Percentiles rank a stretch among this genome's conserved stretches.
These are phyloP conservation scores for Thyridium curvatum DNA, from an alignment of 2,329 filamentous ascomycete genomes.

Conservation along the genomic window DNA sequence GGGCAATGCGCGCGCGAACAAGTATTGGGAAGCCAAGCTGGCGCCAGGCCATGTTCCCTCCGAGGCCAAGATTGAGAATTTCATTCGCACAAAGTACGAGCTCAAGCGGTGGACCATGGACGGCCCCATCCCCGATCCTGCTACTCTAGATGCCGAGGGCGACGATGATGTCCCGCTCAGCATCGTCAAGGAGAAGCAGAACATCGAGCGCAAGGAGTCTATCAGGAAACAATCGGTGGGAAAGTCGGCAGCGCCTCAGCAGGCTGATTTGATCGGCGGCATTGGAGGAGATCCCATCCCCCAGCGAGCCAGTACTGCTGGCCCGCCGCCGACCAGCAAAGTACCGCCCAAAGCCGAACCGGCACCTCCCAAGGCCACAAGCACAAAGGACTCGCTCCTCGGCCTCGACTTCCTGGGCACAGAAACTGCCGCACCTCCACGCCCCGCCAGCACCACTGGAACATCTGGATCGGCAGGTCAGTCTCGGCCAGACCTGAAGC, in stretches of 20 bases:
- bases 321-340: constrained; percentile 48
- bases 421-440: constrained; percentile 60
- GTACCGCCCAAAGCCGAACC: constrained; percentile 56
- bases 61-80: constrained; percentile 98
- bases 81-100: constrained; percentile 98
- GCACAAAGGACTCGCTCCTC: constrained; percentile 80
- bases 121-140: constrained; percentile 87
- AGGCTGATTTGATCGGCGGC: constrained; percentile 75
- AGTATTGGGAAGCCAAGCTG: constrained; percentile 97
- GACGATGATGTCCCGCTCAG: constrained; percentile 73
- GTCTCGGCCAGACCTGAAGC: constrained; percentile 88
- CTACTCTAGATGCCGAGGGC: constrained; percentile 72
- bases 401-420: constrained; percentile 89
- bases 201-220: constrained; percentile 52
- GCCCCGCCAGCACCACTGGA: constrained; percentile 75
- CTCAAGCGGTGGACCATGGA: constrained; percentile 99
- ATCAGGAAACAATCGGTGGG: constrained; percentile 53
- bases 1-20: constrained; percentile 95
- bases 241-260: constrained; percentile 27
- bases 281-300: constrained; percentile 65
- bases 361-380: constrained; percentile 62
- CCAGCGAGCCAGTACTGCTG: constrained; percentile 69
- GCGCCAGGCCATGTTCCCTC: constrained; percentile 87
- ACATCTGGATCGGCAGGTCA: constrained; percentile 47
- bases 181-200: constrained; percentile 61